Conservation (phyloP, 805 yeast genomes). For the Kazachstania psychrophila region DNA sequence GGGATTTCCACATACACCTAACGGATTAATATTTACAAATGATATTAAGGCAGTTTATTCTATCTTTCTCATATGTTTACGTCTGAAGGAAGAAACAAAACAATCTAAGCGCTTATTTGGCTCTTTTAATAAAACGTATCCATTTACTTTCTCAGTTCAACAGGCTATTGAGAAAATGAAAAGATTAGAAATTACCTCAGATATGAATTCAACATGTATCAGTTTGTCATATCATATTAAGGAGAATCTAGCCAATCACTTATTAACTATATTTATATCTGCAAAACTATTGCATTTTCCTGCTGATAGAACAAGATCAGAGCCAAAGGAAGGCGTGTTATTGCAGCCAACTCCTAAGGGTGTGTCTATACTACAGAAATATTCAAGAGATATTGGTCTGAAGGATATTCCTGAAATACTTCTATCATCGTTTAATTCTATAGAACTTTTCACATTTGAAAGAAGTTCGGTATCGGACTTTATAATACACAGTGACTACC, state of each 20-base stretch:
- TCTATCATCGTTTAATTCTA: slow-evolving; percentile 52
- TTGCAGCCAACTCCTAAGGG: slow-evolving; percentile 93
- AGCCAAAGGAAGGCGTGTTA: slow-evolving; percentile 34
- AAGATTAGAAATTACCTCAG: slow-evolving; percentile 39
- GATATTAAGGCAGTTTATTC: slow-evolving; percentile 57
- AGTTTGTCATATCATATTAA: slow-evolving; percentile 47
- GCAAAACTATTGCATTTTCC: slow-evolving; percentile 69
- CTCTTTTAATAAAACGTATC: slow-evolving; percentile 31
- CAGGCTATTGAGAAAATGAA: slow-evolving; percentile 48
- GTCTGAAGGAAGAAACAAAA: slow-evolving; percentile 26
- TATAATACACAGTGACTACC: slow-evolving; percentile 50
- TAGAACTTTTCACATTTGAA: slow-evolving; percentile 62
- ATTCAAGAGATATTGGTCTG: slow-evolving; percentile 49
- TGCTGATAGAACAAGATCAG: slow-evolving; percentile 53
- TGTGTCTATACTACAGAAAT: slow-evolving; percentile 54
- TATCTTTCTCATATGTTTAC: slow-evolving; percentile 37
- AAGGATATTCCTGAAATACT: slow-evolving; percentile 41
- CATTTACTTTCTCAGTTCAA: slow-evolving; percentile 44
- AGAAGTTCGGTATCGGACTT: slow-evolving; percentile 50
- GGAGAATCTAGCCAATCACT: slow-evolving; percentile 37
- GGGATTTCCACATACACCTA: slow-evolving; percentile 41
- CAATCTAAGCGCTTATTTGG: slow-evolving; percentile 20
- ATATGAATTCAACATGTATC: slow-evolving; percentile 42
- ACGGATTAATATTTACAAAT: slow-evolving; percentile 42
- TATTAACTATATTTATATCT: slow-evolving; percentile 44